phyloP scores from a whole-genome alignment of 176 grass and related monocot genomes.

The Elymus sibiricus region DNA sequence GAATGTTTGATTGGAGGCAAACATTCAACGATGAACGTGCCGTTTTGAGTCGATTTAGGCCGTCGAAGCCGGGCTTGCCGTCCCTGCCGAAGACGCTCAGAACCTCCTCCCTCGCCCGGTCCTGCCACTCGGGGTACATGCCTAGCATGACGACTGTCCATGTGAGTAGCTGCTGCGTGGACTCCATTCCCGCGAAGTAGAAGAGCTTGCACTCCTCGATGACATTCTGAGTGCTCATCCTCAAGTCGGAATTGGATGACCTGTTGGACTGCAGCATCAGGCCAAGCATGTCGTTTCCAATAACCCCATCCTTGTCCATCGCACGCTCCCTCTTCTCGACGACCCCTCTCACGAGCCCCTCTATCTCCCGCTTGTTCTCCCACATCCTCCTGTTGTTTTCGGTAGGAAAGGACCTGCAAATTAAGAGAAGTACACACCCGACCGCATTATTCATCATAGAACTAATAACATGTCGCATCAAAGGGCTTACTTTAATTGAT shows the following conservation, averaged over 20 bases:
- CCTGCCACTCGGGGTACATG: neutral
- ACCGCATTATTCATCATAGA: neutral
- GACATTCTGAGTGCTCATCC: neutral
- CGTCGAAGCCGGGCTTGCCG: slow-evolving; percentile 32
- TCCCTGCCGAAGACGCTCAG: slow-evolving; percentile 33
- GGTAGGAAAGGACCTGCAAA: neutral
- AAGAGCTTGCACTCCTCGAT: neutral
- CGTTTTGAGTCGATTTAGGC: slow-evolving; percentile 48
- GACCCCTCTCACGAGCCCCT: neutral
- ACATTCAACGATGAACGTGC: slow-evolving; percentile 22
- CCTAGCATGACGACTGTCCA: neutral
- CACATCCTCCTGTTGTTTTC: neutral
- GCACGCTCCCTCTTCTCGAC: neutral
- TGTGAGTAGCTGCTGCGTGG: neutral
- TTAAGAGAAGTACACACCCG: neutral
- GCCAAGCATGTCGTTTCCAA: neutral
- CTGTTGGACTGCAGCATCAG: neutral
- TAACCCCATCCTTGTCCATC: neutral
- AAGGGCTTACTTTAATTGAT: neutral
- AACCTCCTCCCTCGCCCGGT: neutral
- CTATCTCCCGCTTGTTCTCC: neutral
- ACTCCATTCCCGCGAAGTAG: neutral
- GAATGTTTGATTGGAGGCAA: neutral
- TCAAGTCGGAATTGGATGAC: neutral
- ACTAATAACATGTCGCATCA: neutral